Conservation (phyloP, 805 yeast genomes). For the Debaryomyces hansenii region DNA sequence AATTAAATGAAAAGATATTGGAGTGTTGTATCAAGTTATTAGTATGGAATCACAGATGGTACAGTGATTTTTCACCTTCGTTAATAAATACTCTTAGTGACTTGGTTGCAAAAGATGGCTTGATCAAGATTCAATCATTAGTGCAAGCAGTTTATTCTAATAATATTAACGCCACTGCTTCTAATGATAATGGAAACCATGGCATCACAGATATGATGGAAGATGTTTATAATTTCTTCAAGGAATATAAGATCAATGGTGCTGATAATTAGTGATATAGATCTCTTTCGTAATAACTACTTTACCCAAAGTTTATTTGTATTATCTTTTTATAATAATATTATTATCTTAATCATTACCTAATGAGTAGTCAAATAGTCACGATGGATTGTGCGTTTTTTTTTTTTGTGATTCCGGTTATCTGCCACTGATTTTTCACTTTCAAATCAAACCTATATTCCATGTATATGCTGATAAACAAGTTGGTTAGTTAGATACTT, state of each 20-base stretch:
- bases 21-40: conserved; percentile 71
- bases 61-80: conserved; percentile 80
- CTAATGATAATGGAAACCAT: conserved; percentile 35
- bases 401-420: background rate
- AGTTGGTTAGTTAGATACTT: too few species aligned
- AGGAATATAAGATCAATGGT: conserved; percentile 44
- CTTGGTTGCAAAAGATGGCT: conserved; percentile 73
- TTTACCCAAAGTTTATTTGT: background rate
- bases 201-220: conserved; percentile 61
- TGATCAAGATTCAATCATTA: conserved; percentile 71
- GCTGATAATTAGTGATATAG: conserved; percentile 30
- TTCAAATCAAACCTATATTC: background rate
- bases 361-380: background rate
- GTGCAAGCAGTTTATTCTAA: conserved; percentile 64
- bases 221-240: conserved; percentile 49
- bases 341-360: too few species aligned
- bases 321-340: background rate
- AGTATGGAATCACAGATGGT: conserved; percentile 99
- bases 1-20: conserved; percentile 57
- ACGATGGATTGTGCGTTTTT: background rate
- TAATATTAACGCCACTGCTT: conserved; percentile 15
- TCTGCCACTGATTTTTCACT: background rate
- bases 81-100: conserved; percentile 57
- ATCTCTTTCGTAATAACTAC: background rate
- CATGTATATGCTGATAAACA: too few species aligned